Percentiles rank a stretch among this genome's conserved stretches.
Conservation (phyloP, 2,329 filamentous ascomycete species). For the Penicillium vulpinum region DNA sequence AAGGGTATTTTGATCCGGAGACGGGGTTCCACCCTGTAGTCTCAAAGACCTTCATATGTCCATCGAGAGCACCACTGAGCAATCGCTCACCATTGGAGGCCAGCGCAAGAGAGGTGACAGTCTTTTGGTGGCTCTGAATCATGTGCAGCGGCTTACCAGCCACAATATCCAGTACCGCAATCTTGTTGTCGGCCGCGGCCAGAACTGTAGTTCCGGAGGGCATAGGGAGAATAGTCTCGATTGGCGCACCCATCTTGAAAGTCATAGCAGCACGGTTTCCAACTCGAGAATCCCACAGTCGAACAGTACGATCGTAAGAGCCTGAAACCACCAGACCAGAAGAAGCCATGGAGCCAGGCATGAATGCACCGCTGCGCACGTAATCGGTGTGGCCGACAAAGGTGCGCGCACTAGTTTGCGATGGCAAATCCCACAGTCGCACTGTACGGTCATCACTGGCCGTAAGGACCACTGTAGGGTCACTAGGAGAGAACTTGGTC, state of each 20-base stretch:
- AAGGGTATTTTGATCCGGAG: slow-evolving; percentile 89
- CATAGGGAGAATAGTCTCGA: slow-evolving; percentile 86
- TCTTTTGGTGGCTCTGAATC: slow-evolving; percentile 95
- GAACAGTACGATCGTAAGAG: slow-evolving; percentile 91
- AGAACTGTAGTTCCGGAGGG: slow-evolving; percentile 83
- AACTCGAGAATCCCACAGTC: slow-evolving; percentile 86
- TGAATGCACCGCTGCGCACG: slow-evolving; percentile 81
- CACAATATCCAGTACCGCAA: slow-evolving; percentile 89
- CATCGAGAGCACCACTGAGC: slow-evolving; percentile 85
- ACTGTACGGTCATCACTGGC: slow-evolving; percentile 92
- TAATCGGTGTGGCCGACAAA: slow-evolving; percentile 92
- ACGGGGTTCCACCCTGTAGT: slow-evolving; percentile 94
- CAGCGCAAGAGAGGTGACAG: slow-evolving; percentile 81
- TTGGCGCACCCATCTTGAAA: slow-evolving; percentile 87
- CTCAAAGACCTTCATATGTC: slow-evolving; percentile 96
- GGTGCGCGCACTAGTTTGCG: slow-evolving; percentile 70
- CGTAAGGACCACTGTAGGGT: slow-evolving; percentile 82
- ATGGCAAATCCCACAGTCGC: slow-evolving; percentile 88
- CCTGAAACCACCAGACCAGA: slow-evolving; percentile 79
- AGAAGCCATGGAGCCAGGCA: slow-evolving; percentile 65
- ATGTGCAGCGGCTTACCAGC: slow-evolving; percentile 84
- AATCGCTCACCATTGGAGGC: slow-evolving; percentile 79
- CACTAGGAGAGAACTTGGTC: slow-evolving; percentile 86
- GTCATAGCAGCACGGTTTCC: slow-evolving; percentile 74
- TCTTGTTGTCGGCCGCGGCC: slow-evolving; percentile 78